A percentile compares a stretch with the other conserved stretches of the same genome.
These are phyloP conservation scores for Trichoderma asperellum DNA, from an alignment of 2,329 filamentous ascomycete species.

Conservation along the genomic window DNA sequence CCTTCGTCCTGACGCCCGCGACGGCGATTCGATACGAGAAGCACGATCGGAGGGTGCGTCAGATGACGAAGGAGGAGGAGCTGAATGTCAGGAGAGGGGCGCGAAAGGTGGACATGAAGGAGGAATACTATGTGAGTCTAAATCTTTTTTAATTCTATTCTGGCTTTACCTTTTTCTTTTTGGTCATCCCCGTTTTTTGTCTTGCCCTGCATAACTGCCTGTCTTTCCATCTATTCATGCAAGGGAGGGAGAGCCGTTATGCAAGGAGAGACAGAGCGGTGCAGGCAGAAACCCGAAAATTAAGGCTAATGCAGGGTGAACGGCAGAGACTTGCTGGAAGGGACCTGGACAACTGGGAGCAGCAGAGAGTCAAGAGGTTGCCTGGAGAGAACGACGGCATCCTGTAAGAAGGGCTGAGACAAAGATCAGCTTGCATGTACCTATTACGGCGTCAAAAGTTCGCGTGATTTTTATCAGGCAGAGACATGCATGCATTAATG, in stretches of 20 bases:
- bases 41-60: constrained; percentile 85
- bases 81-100: constrained; percentile 74
- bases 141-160: background rate
- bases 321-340: constrained; percentile 63
- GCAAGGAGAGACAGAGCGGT: background rate
- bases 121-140: constrained; percentile 79
- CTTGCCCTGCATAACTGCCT: background rate
- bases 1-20: constrained; percentile 91
- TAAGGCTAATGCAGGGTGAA: background rate
- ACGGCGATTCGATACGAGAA: constrained; percentile 93
- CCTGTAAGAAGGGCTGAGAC: constrained; percentile 48
- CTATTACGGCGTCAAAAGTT: background rate
- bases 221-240: background rate
- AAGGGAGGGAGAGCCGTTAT: background rate
- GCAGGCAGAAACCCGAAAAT: background rate
- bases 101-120: constrained; percentile 76
- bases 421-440: background rate
- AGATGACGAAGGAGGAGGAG: constrained; percentile 83
- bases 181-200: background rate
- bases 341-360: constrained; percentile 95
- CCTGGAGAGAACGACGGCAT: constrained; percentile 89
- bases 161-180: background rate
- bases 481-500: background rate
- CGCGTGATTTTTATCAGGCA: background rate
- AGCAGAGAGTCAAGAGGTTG: constrained; percentile 88